These are phyloP conservation scores for Hericium alpestre DNA, from an alignment of 768 basidiomycete species.

Conservation along the genomic window DNA sequence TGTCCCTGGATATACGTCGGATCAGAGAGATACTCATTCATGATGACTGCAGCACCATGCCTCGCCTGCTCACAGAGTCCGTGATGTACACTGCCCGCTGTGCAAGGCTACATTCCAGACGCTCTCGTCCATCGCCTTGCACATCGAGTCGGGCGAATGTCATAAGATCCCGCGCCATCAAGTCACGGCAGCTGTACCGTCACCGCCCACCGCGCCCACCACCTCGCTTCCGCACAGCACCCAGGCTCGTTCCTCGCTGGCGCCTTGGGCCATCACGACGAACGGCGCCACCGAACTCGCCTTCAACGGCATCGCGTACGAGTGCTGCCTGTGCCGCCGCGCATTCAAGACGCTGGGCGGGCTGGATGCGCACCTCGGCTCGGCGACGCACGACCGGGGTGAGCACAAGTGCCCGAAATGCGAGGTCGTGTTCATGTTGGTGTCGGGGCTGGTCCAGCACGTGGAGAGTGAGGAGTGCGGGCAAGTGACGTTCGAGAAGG, in stretches of 20 bases:
- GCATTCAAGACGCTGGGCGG: constrained; percentile 28
- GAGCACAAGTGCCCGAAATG: constrained; percentile 34
- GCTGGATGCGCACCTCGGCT: constrained; percentile 54
- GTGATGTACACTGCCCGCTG: constrained; percentile 22
- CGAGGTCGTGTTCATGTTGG: constrained; percentile 24
- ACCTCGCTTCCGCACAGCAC: constrained; percentile 26
- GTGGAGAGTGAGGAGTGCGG: constrained; percentile 32
- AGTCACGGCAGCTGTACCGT: constrained; percentile 25
- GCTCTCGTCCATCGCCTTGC: constrained; percentile 27
- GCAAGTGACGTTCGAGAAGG: constrained; percentile 21
- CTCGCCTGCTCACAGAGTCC: constrained; percentile 15
- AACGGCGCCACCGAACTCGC: constrained; percentile 24
- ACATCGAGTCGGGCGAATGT: constrained; percentile 30
- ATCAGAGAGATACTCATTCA: not conserved
- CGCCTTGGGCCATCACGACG: not conserved
- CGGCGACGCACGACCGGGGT: constrained; percentile 25
- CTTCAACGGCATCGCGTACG: constrained; percentile 36
- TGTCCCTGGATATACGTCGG: not conserved
- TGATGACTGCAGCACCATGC: not conserved
- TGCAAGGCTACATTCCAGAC: constrained; percentile 25
- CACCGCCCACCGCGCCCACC: constrained; percentile 22
- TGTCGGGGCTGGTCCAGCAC: constrained; percentile 35
- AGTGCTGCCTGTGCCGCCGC: constrained; percentile 54
- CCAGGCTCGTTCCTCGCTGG: constrained; percentile 2
- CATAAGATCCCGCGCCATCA: constrained; percentile 24